Conservation (phyloP, 2,329 filamentous ascomycete genomes). For the Penicillium verrucosum region DNA sequence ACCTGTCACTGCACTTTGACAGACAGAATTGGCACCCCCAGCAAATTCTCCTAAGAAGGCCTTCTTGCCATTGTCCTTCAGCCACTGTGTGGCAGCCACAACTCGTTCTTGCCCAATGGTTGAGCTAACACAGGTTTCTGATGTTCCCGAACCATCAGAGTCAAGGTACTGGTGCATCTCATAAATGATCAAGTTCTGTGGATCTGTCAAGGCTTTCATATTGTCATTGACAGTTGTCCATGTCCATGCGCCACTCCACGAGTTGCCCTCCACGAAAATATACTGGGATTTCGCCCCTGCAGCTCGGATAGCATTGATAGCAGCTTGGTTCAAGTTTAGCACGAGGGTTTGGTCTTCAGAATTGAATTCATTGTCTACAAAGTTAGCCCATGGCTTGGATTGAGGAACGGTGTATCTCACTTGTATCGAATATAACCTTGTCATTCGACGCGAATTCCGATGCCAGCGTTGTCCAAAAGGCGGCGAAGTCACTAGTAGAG, state of each 20-base stretch:
- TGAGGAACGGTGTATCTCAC: slow-evolving; percentile 14
- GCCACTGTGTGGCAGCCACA: slow-evolving; percentile 44
- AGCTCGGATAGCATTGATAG: slow-evolving; percentile 60
- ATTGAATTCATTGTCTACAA: slow-evolving; percentile 60
- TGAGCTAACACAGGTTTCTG: slow-evolving; percentile 48
- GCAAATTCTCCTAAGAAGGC: slow-evolving; percentile 59
- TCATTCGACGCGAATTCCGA: slow-evolving; percentile 52
- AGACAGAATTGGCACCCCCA: slow-evolving; percentile 45
- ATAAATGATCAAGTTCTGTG: slow-evolving; percentile 54
- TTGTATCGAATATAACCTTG: slow-evolving; percentile 62
- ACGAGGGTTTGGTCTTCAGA: slow-evolving; percentile 60
- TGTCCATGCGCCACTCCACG: slow-evolving; percentile 47
- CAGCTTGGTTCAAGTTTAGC: slow-evolving; percentile 60
- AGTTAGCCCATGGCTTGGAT: background rate
- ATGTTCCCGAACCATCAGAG: slow-evolving; percentile 53
- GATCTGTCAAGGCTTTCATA: slow-evolving; percentile 51
- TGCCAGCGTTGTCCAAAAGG: slow-evolving; percentile 58
- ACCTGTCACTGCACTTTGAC: slow-evolving; percentile 51
- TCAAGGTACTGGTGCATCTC: slow-evolving; percentile 64
- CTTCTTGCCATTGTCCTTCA: slow-evolving; percentile 54
- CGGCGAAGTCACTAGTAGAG: slow-evolving; percentile 51
- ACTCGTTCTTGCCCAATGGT: slow-evolving; percentile 55
- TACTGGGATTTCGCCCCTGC: slow-evolving; percentile 57
- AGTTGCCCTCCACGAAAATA: slow-evolving; percentile 59
- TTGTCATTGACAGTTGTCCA: slow-evolving; percentile 47